Evolutionary conservation across 2,329 filamentous ascomycete genomes (phyloP).

Genomic region (Neopestalotiopsis rosae): DNA sequence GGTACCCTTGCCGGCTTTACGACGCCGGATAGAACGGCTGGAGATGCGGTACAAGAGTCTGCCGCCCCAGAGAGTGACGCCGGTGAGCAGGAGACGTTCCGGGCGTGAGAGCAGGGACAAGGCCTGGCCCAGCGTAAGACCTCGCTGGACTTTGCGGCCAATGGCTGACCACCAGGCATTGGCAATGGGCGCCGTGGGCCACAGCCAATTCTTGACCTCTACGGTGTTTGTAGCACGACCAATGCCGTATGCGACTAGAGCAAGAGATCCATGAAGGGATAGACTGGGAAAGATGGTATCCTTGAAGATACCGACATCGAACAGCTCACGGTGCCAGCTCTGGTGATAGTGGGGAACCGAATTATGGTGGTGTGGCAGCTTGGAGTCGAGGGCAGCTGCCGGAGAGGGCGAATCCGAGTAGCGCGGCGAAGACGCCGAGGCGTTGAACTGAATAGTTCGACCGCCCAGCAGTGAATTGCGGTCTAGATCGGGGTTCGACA

Average conservation of each 20-base stretch:
- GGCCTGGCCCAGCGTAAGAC: slow-evolving; percentile 50
- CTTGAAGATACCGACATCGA: slow-evolving; percentile 22
- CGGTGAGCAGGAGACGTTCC: slow-evolving; percentile 59
- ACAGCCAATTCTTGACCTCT: slow-evolving; percentile 66
- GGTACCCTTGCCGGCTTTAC: slow-evolving; percentile 35
- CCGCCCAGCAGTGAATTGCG: slow-evolving; percentile 14
- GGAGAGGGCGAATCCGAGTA: slow-evolving; percentile 4
- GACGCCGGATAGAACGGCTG: slow-evolving; percentile 50
- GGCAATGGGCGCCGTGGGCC: slow-evolving; percentile 58
- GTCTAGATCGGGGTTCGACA: slow-evolving; percentile 18
- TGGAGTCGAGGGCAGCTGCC: neutral
- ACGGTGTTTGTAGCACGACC: slow-evolving; percentile 58
- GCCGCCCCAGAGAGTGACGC: slow-evolving; percentile 62
- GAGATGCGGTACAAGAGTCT: slow-evolving; percentile 61
- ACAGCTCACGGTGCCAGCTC: slow-evolving; percentile 20
- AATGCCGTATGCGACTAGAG: slow-evolving; percentile 50
- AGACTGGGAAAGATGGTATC: slow-evolving; percentile 23
- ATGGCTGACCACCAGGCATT: slow-evolving; percentile 68
- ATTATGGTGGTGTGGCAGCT: slow-evolving; percentile 3
- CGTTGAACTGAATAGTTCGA: slow-evolving; percentile 17
- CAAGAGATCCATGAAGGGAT: slow-evolving; percentile 18
- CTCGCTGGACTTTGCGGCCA: slow-evolving; percentile 53
- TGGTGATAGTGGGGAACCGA: slow-evolving; percentile 17
- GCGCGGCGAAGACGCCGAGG: slow-evolving; percentile 10
- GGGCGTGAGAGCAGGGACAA: slow-evolving; percentile 55